Evolutionary conservation across 176 grass and related monocot species (phyloP).

Genomic region (Urochloa ruziziensis): DNA sequence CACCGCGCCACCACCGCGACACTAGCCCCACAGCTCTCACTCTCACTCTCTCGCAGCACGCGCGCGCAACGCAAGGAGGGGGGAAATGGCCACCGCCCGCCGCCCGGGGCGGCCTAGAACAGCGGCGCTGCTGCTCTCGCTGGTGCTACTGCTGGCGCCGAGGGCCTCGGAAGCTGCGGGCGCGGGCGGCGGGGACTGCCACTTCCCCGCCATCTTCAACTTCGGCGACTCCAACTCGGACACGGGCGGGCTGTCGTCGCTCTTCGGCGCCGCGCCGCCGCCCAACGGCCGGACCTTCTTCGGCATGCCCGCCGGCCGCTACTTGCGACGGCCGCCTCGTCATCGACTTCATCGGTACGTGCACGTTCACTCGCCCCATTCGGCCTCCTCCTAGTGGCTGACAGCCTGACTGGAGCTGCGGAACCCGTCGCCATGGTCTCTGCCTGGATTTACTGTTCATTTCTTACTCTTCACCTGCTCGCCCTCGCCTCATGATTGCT

Average conservation of each 20-base stretch:
- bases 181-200: conserved; percentile 35
- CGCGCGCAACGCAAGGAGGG: not conserved
- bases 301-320: conserved; percentile 68
- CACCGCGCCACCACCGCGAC: not conserved
- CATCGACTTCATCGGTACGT: conserved; percentile 90
- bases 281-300: conserved; percentile 97
- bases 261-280: conserved; percentile 80
- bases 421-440: not conserved
- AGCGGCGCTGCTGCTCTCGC: not conserved
- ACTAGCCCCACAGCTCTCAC: not conserved
- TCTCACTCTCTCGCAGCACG: not conserved
- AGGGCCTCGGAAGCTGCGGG: not conserved
- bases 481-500: not conserved
- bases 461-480: not conserved
- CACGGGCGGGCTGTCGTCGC: conserved; percentile 85
- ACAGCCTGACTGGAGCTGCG: not conserved
- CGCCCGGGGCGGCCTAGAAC: not conserved
- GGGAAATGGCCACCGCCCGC: conserved; percentile 4
- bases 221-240: conserved; percentile 98
- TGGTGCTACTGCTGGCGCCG: not conserved
- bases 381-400: not conserved
- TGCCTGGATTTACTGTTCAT: not conserved
- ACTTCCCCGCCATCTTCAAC: conserved; percentile 93
- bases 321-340: conserved; percentile 90
- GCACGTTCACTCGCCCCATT: not conserved